Base-by-base conservation (phyloP, 2,329 filamentous ascomycete genomes). In the Aspergillus pseudonomiae region DNA sequence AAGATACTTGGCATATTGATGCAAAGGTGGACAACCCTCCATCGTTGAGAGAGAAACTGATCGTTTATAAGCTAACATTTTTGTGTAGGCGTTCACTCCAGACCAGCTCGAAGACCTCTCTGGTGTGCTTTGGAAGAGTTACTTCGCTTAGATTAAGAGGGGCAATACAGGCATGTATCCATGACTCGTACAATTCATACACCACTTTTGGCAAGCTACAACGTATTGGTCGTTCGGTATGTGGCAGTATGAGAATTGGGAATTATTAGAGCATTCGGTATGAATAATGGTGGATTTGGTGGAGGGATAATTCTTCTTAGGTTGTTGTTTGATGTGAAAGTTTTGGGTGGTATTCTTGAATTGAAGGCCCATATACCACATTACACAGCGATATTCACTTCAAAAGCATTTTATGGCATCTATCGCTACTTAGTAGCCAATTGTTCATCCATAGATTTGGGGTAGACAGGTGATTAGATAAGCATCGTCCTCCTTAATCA, bases 41-140 rank as follows among this genome's bases (percentile, higher is more conserved):
- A 39, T 21, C 2, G n/a, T 39, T 16, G 6, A 52, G 26, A 52
- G 10, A n/a, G n/a, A 21, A 24, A 24, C 2, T 12, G 7, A 11
- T 10, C n/a, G 26, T 26, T 39, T 16, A 45, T 32, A 57, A 60
- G 28, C 60, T 64, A 57, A 67, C 56, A 39, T 50, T 7, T 7
- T 12, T 21, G 4, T 57, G 45, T 60, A 93, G 88, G 88, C 86
- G 64, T 99, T 99, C 75, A 93, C 93, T 30, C 82, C 90, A 34
- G 95, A 98, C 71, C 94, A 99, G 74, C 83, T 99, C 12, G 95
- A 98, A 78, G 94, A 98, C 75, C 79, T 99, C 63, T 94, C 97
- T 73, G 95, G 95, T 59, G 96, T 99, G 55, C 83, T 99, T 59
- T 99, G 95, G 95, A 99, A 99, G 89, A 98, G 94, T 78, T 99